A percentile compares a stretch with the other conserved stretches of the same genome.
Evolutionary conservation across 257 asterid species (phyloP).

Genomic region (Solanum arcanum): DNA sequence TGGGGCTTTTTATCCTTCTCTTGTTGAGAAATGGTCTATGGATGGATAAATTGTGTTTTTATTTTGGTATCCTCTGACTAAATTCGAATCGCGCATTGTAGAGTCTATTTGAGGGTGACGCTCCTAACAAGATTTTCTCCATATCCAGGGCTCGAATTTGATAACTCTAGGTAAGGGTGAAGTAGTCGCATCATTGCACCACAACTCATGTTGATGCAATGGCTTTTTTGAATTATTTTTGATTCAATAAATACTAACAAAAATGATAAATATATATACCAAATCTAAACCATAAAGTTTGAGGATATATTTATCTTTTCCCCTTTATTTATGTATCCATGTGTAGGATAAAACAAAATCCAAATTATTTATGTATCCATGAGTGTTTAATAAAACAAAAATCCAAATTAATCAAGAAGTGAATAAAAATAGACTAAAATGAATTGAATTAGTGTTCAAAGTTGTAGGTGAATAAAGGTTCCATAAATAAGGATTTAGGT

Average conservation of each 20-base stretch:
- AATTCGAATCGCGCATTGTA: rapidly evolving
- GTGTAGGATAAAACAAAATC: not conserved
- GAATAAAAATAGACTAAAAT: not conserved
- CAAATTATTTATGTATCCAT: not conserved
- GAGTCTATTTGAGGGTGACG: not conserved
- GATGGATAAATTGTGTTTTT: not conserved
- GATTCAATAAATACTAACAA: not conserved
- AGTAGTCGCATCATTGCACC: not conserved
- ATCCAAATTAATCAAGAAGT: not conserved
- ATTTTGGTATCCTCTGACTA: not conserved
- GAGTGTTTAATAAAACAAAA: not conserved
- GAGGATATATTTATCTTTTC: not conserved
- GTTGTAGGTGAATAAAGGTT: not conserved
- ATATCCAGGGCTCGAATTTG: not conserved
- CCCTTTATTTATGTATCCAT: not conserved
- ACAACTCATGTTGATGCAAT: not conserved
- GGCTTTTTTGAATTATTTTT: not conserved
- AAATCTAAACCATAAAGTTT: not conserved
- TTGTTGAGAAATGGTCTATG: not conserved
- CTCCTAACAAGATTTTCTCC: not conserved
- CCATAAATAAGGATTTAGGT: not conserved
- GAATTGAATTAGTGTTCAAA: not conserved
- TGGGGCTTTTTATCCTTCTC: not conserved
- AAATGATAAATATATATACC: not conserved
- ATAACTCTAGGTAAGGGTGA: not conserved